phyloP scores from a whole-genome alignment of 257 asterid species.

The Galeopsis tetrahit region DNA sequence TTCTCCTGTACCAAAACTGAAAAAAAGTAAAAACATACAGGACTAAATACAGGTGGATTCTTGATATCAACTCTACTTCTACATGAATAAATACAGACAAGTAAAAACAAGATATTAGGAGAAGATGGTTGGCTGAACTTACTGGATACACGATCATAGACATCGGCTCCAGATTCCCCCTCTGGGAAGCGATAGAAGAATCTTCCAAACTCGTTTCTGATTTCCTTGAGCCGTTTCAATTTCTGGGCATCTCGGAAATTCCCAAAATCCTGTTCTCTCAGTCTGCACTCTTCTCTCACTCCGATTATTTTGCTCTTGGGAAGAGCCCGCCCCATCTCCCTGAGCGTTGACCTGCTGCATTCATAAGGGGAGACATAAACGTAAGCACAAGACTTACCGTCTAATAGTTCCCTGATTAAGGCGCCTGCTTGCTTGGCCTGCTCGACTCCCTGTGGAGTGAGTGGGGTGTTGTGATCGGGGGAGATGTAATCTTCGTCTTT shows the following conservation, averaged over 20 bases:
- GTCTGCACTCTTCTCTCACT: slow-evolving; percentile 69
- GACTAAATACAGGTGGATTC: neutral
- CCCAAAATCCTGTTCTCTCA: slow-evolving; percentile 80
- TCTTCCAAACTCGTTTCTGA: slow-evolving; percentile 66
- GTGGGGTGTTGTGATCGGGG: slow-evolving; percentile 59
- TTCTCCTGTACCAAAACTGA: too few species aligned
- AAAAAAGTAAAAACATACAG: neutral
- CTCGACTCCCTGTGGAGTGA: slow-evolving; percentile 48
- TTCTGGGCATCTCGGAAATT: slow-evolving; percentile 65
- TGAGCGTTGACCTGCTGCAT: slow-evolving; percentile 65
- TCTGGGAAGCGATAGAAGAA: slow-evolving; percentile 76
- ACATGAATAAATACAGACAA: neutral
- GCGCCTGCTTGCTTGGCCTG: slow-evolving; percentile 53
- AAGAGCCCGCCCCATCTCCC: slow-evolving; percentile 58
- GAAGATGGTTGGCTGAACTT: slow-evolving; percentile 15
- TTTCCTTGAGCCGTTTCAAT: slow-evolving; percentile 62
- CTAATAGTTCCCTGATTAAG: slow-evolving; percentile 51
- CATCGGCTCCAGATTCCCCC: slow-evolving; percentile 88
- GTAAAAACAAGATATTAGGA: neutral
- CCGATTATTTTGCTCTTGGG: slow-evolving; percentile 52
- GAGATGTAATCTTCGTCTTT: slow-evolving; percentile 39
- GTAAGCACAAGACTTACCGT: slow-evolving; percentile 39
- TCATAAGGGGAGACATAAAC: slow-evolving; percentile 69
- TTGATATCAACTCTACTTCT: too few species aligned
- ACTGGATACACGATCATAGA: slow-evolving; percentile 75